Evolutionary conservation across 495 filamentous ascomycete genomes (phyloP).

Genomic region (Podospora anserina): DNA sequence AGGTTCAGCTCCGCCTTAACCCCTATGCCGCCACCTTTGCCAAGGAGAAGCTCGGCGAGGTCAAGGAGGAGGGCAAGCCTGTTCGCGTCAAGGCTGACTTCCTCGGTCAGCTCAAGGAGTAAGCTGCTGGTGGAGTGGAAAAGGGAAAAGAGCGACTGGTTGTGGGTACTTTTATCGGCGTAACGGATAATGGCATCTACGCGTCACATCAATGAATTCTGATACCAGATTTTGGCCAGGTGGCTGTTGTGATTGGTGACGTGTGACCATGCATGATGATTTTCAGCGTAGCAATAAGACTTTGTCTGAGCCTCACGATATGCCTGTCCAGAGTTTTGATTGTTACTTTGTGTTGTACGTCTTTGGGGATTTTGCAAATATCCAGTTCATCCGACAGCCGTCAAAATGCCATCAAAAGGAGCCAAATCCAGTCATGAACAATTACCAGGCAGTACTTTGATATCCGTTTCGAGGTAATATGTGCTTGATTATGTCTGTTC

Average conservation of each 20-base stretch:
- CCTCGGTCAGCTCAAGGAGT: constrained; percentile 41
- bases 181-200: constrained; percentile 40
- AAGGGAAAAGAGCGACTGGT: constrained; percentile 23
- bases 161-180: constrained; percentile 36
- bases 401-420: no score
- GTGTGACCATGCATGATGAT: constrained; percentile 5
- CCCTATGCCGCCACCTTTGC: constrained; percentile 87
- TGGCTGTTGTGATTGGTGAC: constrained; percentile 16
- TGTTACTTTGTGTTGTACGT: no score
- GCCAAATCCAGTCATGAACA: no score
- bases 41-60: constrained; percentile 57
- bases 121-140: constrained; percentile 19
- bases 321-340: no score
- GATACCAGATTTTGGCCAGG: constrained; percentile 28
- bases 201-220: constrained; percentile 36
- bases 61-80: constrained; percentile 42
- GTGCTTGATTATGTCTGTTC: no score
- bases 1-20: constrained; percentile 94
- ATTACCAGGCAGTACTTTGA: no score
- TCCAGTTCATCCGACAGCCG: no score
- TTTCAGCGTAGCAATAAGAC: not conserved
- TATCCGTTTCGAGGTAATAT: no score
- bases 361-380: no score
- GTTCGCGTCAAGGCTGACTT: constrained; percentile 35
- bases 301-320: not conserved